These are phyloP conservation scores for Cardiospermum halicacabum DNA, from an alignment of 345 rosid species.

Conservation along the genomic window DNA sequence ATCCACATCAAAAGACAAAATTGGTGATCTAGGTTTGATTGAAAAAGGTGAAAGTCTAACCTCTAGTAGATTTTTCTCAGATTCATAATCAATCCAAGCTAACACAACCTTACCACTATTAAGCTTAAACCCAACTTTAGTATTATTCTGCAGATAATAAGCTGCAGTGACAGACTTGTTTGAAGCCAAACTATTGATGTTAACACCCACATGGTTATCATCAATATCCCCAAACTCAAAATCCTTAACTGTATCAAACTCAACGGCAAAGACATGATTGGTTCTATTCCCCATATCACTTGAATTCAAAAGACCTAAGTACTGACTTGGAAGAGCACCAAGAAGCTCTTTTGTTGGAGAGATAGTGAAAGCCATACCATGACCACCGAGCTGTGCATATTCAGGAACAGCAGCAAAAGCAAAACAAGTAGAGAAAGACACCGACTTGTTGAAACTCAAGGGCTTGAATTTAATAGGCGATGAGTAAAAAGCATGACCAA, in stretches of 20 bases:
- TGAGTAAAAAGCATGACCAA: conserved; percentile 85
- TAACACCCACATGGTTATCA: conserved; percentile 83
- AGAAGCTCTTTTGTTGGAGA: conserved; percentile 42
- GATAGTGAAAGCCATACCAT: conserved; percentile 74
- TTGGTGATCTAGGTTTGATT: conserved; percentile 45
- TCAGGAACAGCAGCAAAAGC: conserved; percentile 70
- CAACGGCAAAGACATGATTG: conserved; percentile 71
- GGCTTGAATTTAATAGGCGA: conserved; percentile 53
- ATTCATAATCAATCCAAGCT: conserved; percentile 91
- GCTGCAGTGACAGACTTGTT: conserved; percentile 52
- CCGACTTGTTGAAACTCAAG: conserved; percentile 26
- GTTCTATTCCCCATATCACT: conserved; percentile 41
- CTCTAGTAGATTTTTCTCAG: conserved; percentile 43
- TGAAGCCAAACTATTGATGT: conserved; percentile 59
- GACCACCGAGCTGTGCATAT: conserved; percentile 68
- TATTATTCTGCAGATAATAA: conserved; percentile 38
- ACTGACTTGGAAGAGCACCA: conserved; percentile 63
- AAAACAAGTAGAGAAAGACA: conserved; percentile 80
- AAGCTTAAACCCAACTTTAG: conserved; percentile 33
- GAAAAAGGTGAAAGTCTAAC: conserved; percentile 67
- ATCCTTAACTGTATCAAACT: conserved; percentile 75
- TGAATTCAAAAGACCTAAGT: conserved; percentile 58
- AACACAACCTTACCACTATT: conserved; percentile 49
- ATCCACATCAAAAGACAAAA: conserved; percentile 61
- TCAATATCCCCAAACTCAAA: conserved; percentile 60